Evolutionary conservation across 2,329 filamentous ascomycete genomes (phyloP), one percentile per base, ranked within the genome.

Genomic region (Pezicula carpinea): DNA sequence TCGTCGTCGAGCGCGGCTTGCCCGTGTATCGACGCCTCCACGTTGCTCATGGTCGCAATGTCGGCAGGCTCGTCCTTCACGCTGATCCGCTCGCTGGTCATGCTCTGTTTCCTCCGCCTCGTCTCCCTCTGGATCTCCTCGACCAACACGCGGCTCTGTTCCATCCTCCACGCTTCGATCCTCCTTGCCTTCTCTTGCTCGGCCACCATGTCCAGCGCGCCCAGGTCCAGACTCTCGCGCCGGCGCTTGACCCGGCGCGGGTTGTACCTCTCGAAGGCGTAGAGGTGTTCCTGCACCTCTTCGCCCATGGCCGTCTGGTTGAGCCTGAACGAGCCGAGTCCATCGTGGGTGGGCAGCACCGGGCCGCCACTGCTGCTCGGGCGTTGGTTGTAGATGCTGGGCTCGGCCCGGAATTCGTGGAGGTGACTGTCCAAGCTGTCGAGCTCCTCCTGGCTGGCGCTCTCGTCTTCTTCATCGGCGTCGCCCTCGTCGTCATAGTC

Each of bases 391-490:
- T 61, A 62, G 1, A 60, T 48, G 45, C 59, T 63, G 2, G 59
- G 53, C 14, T 77, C 73, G 38, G 89, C 82, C 43, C 89, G 82
- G 62, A 96, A 96, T 36, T 90, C 91, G 54, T 91, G 86, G 1
- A 97, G 74, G 45, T 95, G 91, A 62, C 92, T 91, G 64, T 97
- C 92, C 34, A 97, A 75, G 63, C 90, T 96, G 65, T 99, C 93
- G 38, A 97, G 74, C 64, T 97, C 92, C 21, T 77, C 82, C 52
- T 89, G 85, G 23, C 88, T 86, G 33, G 84, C 81, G 18, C 75
- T 74, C 14, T 68, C 67, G 5, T 72, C 72, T 11, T 87, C 84
- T 18, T 87, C 86, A 22, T 84, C 79, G 3, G 65, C 66, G 8
- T 68, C 73, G 5, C 87, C 85, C 23, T 87, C 85, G 36, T 73